Evolutionary conservation across 805 yeast genomes (phyloP), one percentile per base, ranked within the genome.

Genomic region (Wickerhamomyces silvicola): DNA sequence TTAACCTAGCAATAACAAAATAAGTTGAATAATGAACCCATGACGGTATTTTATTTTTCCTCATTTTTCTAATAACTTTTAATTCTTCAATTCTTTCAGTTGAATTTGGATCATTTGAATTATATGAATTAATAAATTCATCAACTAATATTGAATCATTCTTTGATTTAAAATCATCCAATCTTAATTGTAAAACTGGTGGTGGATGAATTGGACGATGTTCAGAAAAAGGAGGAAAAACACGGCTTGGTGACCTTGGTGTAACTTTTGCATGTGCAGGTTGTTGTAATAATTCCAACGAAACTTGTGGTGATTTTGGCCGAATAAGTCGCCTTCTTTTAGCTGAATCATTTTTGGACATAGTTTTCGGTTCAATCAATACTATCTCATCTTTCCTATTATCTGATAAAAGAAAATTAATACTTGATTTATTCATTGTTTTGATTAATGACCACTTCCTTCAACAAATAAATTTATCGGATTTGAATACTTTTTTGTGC

Each of bases 161-260:
- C 4, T 36, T 40, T 18, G 42, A 23, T 1, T 27, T 31, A 7
- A 31, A 37, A 9, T 27, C 46, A 3, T 39, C 38, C 7, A 55
- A 28, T 3, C 29, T 35, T 18, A 55, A 31, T 30, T 54, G 56
- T 11, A 55, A 36, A 1, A 55, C 51, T 1, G 60, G 60, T 4
- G 59, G 60, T 3, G 60, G 60, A 27, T 50, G 56, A 17, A 55
- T 54, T 3, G 59, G 60, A 9, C 60, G 39, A 33, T 55, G 57
- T 30, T 55, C 60, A 4, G 52, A 41, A 32, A 48, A 39, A 1
- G 56, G 52, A 7, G 54, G 49, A 36, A 42, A 45, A 3, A 41
- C 45, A 13, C 45, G 28, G 0, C 46, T 38, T 3, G 45, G 32
- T 2, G 47, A 33, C 4, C 46, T 32, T 2, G 55, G 50, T 1